Base-by-base conservation (phyloP, 306 rosid genomes). In the Quercus wislizeni region DNA sequence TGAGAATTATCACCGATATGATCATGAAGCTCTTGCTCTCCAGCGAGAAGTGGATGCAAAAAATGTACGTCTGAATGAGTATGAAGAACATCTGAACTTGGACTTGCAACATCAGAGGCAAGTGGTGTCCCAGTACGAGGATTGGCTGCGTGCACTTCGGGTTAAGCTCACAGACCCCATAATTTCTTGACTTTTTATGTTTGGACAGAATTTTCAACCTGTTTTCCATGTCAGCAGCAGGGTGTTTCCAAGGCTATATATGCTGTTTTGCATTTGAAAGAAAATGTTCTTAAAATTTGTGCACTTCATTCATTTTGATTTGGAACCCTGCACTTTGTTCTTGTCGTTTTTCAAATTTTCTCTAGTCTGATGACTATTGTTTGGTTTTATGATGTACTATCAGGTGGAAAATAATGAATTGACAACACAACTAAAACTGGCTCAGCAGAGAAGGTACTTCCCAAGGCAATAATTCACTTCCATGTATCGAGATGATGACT, bases 321-420 rank as follows among this genome's bases (percentile, higher is more conserved):
- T 41, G 46, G 46, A 41, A 8, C 46, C 46, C 46, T 41, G 46
- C 46, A 41, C 46, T 41, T 41, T 8, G 46, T 41, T 41, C 9
- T 1, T 64, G 12, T 41, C 8, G 46, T 41, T 41, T 41, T 41
- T 8, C 15, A 30, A 76, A 31, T 41, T 55, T 38, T 30, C 41
- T 54, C 3, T 17, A 6, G 46, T 69, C 5, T 61, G 12, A 70
- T 46, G 33, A 9, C 14, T 43, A 20, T 41, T 38, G 46, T 38
- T 38, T 38, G 46, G 46, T 41, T 41, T 46, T 55, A 23, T 75
- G 35, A 12, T 27, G 20, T 20, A 56, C 12, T 68, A 38, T 30
- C 81, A 89, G 92, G 93, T 93, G 72, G 87, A 93, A 80, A 93
- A 93, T 80, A 91, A 93, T 82, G 98, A 93, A 20, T 83, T 93